Evolutionary conservation across 148 eudicot species (phyloP).

Genomic region (Rhododendron williamsianum): DNA sequence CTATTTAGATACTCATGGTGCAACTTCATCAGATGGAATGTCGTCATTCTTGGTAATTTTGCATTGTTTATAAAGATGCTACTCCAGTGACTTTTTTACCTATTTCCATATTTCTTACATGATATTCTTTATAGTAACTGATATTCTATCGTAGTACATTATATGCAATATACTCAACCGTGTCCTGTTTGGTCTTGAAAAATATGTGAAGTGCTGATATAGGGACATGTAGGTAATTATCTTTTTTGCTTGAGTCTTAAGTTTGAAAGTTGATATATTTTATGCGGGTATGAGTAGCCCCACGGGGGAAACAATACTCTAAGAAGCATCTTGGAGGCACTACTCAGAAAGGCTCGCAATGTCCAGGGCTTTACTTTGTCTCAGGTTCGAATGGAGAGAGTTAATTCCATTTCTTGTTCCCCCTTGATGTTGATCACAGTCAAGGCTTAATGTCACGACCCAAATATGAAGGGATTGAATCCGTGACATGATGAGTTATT

Average conservation of each 20-base stretch:
- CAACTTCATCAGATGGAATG: slow-evolving; percentile 94
- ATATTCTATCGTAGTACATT: background rate
- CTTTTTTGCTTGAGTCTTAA: background rate
- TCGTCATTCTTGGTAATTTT: slow-evolving; percentile 79
- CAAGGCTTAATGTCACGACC: background rate
- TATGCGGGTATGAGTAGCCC: background rate
- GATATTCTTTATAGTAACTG: slow-evolving; percentile 1
- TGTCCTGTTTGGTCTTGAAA: background rate
- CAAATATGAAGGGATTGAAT: too few relatives aligned
- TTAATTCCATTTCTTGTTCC: background rate
- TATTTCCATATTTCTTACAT: background rate
- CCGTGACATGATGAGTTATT: too few relatives aligned
- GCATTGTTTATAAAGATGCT: background rate
- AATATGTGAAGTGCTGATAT: background rate
- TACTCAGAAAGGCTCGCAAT: background rate
- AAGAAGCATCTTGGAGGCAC: background rate
- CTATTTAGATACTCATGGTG: slow-evolving; percentile 92
- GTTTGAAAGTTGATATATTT: background rate
- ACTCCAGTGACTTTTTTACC: background rate
- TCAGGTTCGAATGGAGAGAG: background rate
- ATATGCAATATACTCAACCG: background rate
- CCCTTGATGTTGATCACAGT: background rate
- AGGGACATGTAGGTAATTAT: background rate
- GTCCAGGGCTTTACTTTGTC: background rate
- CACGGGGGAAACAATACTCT: background rate